These are phyloP conservation scores for Simplicillium aogashimaense DNA, from an alignment of 2,329 filamentous ascomycete genomes.

Conservation along the genomic window DNA sequence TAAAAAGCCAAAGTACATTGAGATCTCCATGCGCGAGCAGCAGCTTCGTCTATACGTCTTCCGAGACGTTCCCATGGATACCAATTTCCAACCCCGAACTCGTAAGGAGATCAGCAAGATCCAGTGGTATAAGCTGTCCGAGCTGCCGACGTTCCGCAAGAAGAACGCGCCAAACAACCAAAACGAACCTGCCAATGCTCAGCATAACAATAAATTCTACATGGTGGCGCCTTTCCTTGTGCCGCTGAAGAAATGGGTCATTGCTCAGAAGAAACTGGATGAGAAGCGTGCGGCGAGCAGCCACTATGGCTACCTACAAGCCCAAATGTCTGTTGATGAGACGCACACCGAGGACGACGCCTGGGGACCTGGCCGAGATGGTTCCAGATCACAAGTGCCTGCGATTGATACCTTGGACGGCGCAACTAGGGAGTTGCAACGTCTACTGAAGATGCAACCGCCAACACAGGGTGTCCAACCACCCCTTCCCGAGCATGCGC, in stretches of 20 bases:
- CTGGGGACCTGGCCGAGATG: slow-evolving; percentile 27
- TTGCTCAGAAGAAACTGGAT: slow-evolving; percentile 71
- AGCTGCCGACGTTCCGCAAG: slow-evolving; percentile 74
- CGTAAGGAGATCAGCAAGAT: slow-evolving; percentile 98
- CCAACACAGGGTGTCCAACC: slow-evolving; percentile 37
- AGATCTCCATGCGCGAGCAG: slow-evolving; percentile 84
- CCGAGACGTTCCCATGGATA: slow-evolving; percentile 76
- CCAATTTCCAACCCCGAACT: slow-evolving; percentile 79
- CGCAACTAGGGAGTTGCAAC: slow-evolving; percentile 41
- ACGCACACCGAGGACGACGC: slow-evolving; percentile 53
- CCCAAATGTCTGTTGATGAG: slow-evolving; percentile 38
- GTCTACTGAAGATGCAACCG: slow-evolving; percentile 45
- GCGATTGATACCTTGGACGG: slow-evolving; percentile 37
- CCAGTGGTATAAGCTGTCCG: slow-evolving; percentile 83
- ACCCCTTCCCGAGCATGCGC: neutral
- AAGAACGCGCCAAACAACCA: slow-evolving; percentile 46
- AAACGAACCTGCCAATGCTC: slow-evolving; percentile 43
- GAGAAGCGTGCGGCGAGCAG: slow-evolving; percentile 31
- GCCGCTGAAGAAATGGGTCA: slow-evolving; percentile 81
- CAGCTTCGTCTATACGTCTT: slow-evolving; percentile 91
- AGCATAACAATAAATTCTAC: slow-evolving; percentile 82
- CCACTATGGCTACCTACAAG: slow-evolving; percentile 29
- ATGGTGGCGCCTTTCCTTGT: slow-evolving; percentile 93
- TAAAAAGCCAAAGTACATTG: slow-evolving; percentile 69
- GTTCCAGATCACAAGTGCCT: slow-evolving; percentile 21